Conservation (phyloP, 2,329 filamentous ascomycete genomes). For the Rhynchosporium secalis region DNA sequence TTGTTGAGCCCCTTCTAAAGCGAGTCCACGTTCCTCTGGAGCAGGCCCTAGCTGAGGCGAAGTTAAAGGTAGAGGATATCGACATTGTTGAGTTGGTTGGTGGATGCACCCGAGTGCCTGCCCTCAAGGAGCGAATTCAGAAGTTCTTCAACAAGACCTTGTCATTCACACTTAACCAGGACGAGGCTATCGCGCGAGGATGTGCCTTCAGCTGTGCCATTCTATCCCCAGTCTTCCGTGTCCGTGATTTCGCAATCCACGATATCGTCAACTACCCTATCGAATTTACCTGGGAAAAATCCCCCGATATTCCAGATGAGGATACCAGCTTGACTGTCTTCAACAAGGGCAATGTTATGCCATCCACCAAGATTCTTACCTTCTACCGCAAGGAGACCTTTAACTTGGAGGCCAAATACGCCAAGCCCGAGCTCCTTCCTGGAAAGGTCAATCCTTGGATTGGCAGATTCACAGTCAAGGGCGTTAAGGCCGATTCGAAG, state of each 20-base stretch:
- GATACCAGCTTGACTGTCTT: slow-evolving; percentile 97
- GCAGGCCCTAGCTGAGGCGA: slow-evolving; percentile 90
- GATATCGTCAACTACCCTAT: slow-evolving; percentile 98
- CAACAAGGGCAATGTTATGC: slow-evolving; percentile 94
- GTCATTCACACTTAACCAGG: slow-evolving; percentile 96
- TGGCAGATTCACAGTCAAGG: slow-evolving; percentile 96
- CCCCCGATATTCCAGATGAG: slow-evolving; percentile 95
- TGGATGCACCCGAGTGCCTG: slow-evolving; percentile 89
- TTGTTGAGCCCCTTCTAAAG: slow-evolving; percentile 80
- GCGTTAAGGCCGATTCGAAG: slow-evolving; percentile 87
- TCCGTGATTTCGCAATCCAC: slow-evolving; percentile 96
- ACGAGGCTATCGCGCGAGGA: slow-evolving; percentile 93
- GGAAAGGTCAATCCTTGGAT: slow-evolving; percentile 94
- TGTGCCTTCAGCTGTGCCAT: slow-evolving; percentile 98
- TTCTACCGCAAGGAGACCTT: slow-evolving; percentile 99
- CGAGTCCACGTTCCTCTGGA: slow-evolving; percentile 75
- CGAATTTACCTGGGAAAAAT: slow-evolving; percentile 99
- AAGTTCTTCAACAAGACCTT: slow-evolving; percentile 89
- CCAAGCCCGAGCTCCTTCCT: slow-evolving; percentile 80
- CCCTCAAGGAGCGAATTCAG: slow-evolving; percentile 87
- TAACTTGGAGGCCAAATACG: slow-evolving; percentile 92
- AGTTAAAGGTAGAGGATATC: slow-evolving; percentile 88
- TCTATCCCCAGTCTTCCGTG: slow-evolving; percentile 94
- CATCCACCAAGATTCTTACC: slow-evolving; percentile 97
- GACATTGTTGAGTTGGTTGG: slow-evolving; percentile 92